Evolutionary conservation across 1,284 basidiomycete genomes (phyloP), one percentile per base, ranked within the genome.

Genomic region (Thecaphora thlaspeos): DNA sequence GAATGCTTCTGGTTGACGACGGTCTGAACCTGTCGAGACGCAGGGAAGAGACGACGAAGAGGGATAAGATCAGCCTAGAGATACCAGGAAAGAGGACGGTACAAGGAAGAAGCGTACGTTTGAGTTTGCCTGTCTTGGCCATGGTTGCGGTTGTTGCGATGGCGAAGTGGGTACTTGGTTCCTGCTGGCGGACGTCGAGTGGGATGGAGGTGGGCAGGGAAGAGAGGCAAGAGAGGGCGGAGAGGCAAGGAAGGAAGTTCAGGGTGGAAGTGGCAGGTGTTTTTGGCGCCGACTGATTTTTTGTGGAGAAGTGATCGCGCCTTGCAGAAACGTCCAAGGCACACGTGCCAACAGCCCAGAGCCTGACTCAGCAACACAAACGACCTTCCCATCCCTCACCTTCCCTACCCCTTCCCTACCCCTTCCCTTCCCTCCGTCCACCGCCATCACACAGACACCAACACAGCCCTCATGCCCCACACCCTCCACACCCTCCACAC

Each of bases 121-220:
- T 63, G 38, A 54, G 41, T 51, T 58, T 58, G 39, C 55, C 51
- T 15, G 55, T 40, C 44, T 64, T 64, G 53, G 56, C 56, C 61
- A 60, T 64, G 28, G 42, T 43, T 17, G 1, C 3, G 18, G 23
- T 8, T 19, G 18, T 15, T 1, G 38, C 26, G n/a, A 11, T 4
- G 21, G 38, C 14, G 10, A 32, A 18, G n/a, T n/a, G 26, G 21
- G 10, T 14, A 7, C 28, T 4, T 10, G 26, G 15, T 8, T 8
- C 23, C 10, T 12, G n/a, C 10, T 30, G 10, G 26, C 5, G 4
- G 12, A 14, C 11, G 14, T 5, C 14, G 8, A n/a, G 12, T 19
- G 26, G n/a, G 34, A 24, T 23, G 45, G 10, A 14, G 18, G n/a
- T 18, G 46, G 32, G 12, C 39, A 14, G 9, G 41, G 17, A 28